Conservation (phyloP, 2,329 filamentous ascomycete genomes). For the Chalaropsis thielavioides region DNA sequence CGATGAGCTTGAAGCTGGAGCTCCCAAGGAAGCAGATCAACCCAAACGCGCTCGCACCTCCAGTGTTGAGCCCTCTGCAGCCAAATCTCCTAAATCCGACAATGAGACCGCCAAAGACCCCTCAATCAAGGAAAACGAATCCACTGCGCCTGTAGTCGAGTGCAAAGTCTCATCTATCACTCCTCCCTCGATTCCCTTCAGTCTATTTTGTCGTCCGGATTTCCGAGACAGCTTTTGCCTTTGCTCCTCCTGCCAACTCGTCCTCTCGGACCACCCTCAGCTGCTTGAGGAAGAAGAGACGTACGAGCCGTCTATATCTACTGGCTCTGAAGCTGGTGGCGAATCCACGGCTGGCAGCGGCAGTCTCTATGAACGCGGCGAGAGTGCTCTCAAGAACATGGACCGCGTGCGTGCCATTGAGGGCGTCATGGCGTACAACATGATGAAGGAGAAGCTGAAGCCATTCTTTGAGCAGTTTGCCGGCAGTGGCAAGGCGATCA, state of each 20-base stretch:
- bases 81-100: neutral
- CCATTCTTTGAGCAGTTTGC: constrained; percentile 88
- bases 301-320: constrained; percentile 82
- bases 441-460: constrained; percentile 91
- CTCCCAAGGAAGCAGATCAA: constrained; percentile 37
- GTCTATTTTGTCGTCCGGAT: constrained; percentile 63
- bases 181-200: constrained; percentile 47
- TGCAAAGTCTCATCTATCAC: constrained; percentile 49
- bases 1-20: constrained; percentile 32
- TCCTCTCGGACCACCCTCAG: constrained; percentile 56
- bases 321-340: constrained; percentile 40
- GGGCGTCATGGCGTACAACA: constrained; percentile 96
- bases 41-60: constrained; percentile 6
- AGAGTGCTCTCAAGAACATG: constrained; percentile 79
- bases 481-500: constrained; percentile 73
- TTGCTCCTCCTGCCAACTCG: constrained; percentile 65
- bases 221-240: constrained; percentile 76
- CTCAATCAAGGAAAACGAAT: constrained; percentile 15
- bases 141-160: constrained; percentile 18
- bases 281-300: constrained; percentile 88
- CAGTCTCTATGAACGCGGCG: constrained; percentile 77
- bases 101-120: constrained; percentile 10
- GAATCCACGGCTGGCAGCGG: constrained; percentile 55
- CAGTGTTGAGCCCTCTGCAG: neutral
- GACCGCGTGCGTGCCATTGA: constrained; percentile 89